Base-by-base conservation (phyloP, 768 basidiomycete species). In the Tulasnella sp. region DNA sequence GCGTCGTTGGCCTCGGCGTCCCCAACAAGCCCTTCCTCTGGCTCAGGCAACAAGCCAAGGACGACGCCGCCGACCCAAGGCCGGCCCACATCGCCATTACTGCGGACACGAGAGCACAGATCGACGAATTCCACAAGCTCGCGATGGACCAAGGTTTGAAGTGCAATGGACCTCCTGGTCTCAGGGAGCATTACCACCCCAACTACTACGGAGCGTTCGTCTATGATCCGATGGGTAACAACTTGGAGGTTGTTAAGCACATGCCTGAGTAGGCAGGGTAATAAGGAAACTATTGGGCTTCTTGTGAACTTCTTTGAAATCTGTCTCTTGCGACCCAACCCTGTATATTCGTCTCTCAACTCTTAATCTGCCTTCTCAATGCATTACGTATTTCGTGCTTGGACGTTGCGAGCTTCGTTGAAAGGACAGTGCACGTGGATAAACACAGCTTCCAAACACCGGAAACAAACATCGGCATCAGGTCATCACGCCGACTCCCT, bases 181-280 rank as follows among this genome's bases (percentile, higher is more conserved):
- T 51, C 10, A n/a, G 51, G 23, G 51, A 51, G 51, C 51, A 51
- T 51, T 35, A 67, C 61, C 61, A 67, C 61, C 61, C 61, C 29
- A 67, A 6, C 32, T 67, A 67, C 61, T 67, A 67, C 61, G 61
- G 61, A 67, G 61, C 61, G 26, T 67, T 10, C 61, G 61, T 67
- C 15, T 16, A 35, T 18, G 61, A 67, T 32, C 61, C 5, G 15
- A 16, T 67, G 26, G 61, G 61, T 5, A 67, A 67, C 13, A 67
- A 67, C 61, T 35, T 67, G 61, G 61, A 67, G 61, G 29, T 67
- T 29, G 61, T 67, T 3, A 67, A 16, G 15, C 61, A 67, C 61
- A 5, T 23, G 4, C 61, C 61, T 35, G 61, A 67, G 26, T 13
- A 44, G 44, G 44, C 44, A 15, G 29, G 29, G 61, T 67, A 18